phyloP scores from a whole-genome alignment of 2,329 filamentous ascomycete genomes.

The Fusarium pseudocircinatum region DNA sequence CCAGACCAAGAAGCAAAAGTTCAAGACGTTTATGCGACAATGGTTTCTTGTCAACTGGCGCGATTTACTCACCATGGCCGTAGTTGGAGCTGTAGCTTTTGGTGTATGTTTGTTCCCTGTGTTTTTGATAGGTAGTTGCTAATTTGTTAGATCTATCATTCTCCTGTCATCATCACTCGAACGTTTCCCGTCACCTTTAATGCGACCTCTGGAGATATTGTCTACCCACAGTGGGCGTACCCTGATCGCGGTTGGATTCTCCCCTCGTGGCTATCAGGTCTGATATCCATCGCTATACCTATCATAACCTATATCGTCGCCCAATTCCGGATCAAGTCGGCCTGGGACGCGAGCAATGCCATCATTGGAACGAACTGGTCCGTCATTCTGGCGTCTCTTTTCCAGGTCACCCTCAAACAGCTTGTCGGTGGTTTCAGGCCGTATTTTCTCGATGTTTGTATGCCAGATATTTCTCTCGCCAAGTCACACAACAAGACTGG shows the following conservation, averaged over 20 bases:
- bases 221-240: constrained; percentile 72
- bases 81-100: constrained; percentile 54
- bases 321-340: constrained; percentile 66
- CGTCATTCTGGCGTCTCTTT: constrained; percentile 67
- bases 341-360: constrained; percentile 71
- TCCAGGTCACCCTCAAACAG: constrained; percentile 74
- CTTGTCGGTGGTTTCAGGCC: constrained; percentile 71
- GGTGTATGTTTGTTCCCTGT: constrained; percentile 36
- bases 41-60: constrained; percentile 69
- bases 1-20: constrained; percentile 4
- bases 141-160: constrained; percentile 57
- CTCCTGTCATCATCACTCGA: constrained; percentile 63
- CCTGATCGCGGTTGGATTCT: constrained; percentile 70
- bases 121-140: neutral
- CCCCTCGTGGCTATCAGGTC: constrained; percentile 65
- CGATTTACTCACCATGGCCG: constrained; percentile 67
- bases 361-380: constrained; percentile 69
- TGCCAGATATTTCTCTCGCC: constrained; percentile 61
- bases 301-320: constrained; percentile 65
- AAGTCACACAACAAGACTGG: constrained; percentile 53
- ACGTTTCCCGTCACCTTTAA: constrained; percentile 70
- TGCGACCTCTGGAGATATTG: constrained; percentile 64
- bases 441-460: constrained; percentile 72
- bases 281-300: constrained; percentile 67
- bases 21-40: constrained; percentile 45